Base-by-base conservation (phyloP, 345 rosid species). In the Salix caprea region DNA sequence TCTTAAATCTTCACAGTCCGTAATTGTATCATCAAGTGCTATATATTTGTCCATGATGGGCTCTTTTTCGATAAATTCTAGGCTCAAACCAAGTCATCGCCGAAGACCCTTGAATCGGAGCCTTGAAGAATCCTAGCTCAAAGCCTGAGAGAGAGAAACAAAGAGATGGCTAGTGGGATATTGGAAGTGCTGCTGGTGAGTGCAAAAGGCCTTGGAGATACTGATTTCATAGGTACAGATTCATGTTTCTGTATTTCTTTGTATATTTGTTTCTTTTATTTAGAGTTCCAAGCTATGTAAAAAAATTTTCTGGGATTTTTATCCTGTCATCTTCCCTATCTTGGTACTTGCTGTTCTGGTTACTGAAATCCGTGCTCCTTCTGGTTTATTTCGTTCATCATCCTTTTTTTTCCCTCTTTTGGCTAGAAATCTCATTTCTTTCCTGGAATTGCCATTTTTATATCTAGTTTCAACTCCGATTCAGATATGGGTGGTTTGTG, bases 131-230 rank as follows among this genome's bases (percentile, higher is more conserved):
- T 46, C 50, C 18, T 3, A 46, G 6, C 50, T 46, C 50, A 14
- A 46, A 46, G 16, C 18, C 50, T 12, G 50, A 32, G 5, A 46
- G 50, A 46, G 5, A 75, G 62, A 73, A 46, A 74, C 48, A 71
- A 5, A 39, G 32, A 67, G 23, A 89, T 92, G 98, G 98, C 87
- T 65, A 71, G 85, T 9, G 98, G 98, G 74, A 72, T 87, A 32
- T 71, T 94, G 83, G 97, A 94, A 88, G 92, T 92, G 60, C 69
- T 76, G 32, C 81, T 92, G 62, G 78, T 89, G 54, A 84, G 71
- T 78, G 97, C 94, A 3, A 94, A 94, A 83, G 89, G 89, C 83
- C 92, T 94, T 52, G 69, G 80, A 71, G 70, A 78, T 71, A 71
- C 86, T 2, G 97, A 94, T 87, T 88, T 92, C 70, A 74, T 91